These are phyloP conservation scores for Vitis amurensis DNA, from an alignment of 164 flowering plant genomes.

Conservation along the genomic window DNA sequence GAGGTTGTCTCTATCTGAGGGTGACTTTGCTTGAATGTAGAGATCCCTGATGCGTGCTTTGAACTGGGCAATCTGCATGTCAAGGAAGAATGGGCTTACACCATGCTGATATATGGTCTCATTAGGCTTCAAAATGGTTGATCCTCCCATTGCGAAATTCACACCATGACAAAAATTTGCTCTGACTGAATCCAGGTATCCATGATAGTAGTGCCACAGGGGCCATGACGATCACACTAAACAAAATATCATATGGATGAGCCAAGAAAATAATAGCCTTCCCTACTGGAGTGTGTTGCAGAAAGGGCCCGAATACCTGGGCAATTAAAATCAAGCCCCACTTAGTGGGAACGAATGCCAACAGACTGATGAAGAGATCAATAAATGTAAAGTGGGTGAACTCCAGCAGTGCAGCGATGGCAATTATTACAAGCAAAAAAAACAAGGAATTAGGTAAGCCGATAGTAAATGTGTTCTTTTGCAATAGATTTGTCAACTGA, in stretches of 20 bases:
- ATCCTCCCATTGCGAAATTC: constrained; percentile 59
- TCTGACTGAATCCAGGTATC: constrained; percentile 50
- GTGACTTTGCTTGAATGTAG: constrained; percentile 26
- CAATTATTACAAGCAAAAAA: constrained; percentile 30
- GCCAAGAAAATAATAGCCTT: constrained; percentile 40
- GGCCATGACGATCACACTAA: constrained; percentile 56
- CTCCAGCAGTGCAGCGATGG: constrained; percentile 36
- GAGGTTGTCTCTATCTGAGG: constrained; percentile 18
- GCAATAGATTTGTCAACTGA: constrained; percentile 16
- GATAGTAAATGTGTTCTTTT: constrained; percentile 43
- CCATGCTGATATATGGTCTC: constrained; percentile 35
- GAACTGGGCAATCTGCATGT: constrained; percentile 44
- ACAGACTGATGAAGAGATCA: constrained; percentile 47
- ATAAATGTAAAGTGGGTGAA: constrained; percentile 40
- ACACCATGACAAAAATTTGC: constrained; percentile 45
- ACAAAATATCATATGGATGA: constrained; percentile 50
- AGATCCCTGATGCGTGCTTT: constrained; percentile 33
- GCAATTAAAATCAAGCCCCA: constrained; percentile 60
- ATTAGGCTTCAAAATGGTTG: constrained; percentile 40
- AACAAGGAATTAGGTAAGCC: constrained; percentile 52
- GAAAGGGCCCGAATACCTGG: constrained; percentile 44
- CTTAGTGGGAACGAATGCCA: constrained; percentile 60
- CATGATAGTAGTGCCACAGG: constrained; percentile 62
- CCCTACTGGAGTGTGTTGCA: constrained; percentile 41
- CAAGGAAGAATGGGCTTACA: constrained; percentile 43